These are phyloP conservation scores for Brettanomyces sp. DNA, from an alignment of 805 yeast genomes.

Conservation along the genomic window DNA sequence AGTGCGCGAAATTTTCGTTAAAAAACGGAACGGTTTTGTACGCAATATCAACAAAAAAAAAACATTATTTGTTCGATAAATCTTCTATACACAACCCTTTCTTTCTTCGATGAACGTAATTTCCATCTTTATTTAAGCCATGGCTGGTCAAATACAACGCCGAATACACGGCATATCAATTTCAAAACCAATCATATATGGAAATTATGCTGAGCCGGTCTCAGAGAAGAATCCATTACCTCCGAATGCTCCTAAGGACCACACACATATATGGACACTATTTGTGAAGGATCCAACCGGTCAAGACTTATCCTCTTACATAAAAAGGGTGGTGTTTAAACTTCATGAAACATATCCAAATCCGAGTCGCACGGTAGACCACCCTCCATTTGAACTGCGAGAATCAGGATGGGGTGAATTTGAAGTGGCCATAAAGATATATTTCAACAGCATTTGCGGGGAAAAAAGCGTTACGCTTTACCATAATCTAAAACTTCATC, in stretches of 20 bases:
- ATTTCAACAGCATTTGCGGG: slow-evolving; percentile 75
- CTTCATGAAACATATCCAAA: slow-evolving; percentile 89
- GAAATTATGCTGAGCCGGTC: slow-evolving; percentile 69
- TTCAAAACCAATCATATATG: slow-evolving; percentile 71
- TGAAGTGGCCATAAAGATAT: slow-evolving; percentile 81
- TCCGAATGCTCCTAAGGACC: slow-evolving; percentile 68
- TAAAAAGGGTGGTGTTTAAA: slow-evolving; percentile 88
- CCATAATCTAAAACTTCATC: slow-evolving; percentile 88
- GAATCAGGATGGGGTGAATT: slow-evolving; percentile 99
- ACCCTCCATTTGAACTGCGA: slow-evolving; percentile 89
- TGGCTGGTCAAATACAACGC: slow-evolving; percentile 13
- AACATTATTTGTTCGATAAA: too few species aligned
- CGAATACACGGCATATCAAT: slow-evolving; percentile 47
- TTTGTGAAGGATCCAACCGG: slow-evolving; percentile 77
- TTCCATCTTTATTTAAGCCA: neutral
- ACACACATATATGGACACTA: slow-evolving; percentile 93
- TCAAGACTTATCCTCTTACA: slow-evolving; percentile 69
- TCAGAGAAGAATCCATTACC: slow-evolving; percentile 40
- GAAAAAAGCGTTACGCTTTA: slow-evolving; percentile 82
- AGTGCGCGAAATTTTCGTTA: too few species aligned
- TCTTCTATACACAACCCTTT: too few species aligned
- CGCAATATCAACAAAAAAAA: too few species aligned
- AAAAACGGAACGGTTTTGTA: too few species aligned
- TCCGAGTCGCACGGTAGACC: slow-evolving; percentile 76
- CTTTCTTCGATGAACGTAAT: too few species aligned